phyloP scores from a whole-genome alignment of 192 early-diverging fungal species.

The Podila minutissima region DNA sequence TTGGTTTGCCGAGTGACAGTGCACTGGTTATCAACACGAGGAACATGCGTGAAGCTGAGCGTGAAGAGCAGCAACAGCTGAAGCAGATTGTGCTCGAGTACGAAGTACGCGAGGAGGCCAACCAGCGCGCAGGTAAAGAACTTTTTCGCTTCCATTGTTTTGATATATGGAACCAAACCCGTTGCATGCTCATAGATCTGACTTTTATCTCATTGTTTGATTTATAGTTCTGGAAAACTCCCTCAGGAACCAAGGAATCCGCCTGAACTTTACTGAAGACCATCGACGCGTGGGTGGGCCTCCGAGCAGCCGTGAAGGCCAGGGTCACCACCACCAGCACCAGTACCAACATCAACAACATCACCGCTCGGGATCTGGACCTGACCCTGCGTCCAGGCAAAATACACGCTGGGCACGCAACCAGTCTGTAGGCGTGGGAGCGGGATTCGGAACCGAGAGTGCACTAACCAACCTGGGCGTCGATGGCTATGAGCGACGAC shows the following conservation, averaged over 20 bases:
- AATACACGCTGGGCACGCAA: slow-evolving; percentile 46
- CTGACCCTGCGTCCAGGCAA: slow-evolving; percentile 12
- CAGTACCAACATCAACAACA: slow-evolving; percentile 14
- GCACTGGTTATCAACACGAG: slow-evolving; percentile 84
- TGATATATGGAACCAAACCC: neutral
- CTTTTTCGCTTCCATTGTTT: neutral
- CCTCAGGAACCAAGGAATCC: slow-evolving; percentile 40
- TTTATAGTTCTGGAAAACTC: slow-evolving; percentile 40
- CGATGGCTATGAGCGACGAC: slow-evolving; percentile 45
- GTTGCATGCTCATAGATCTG: neutral
- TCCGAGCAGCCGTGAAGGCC: neutral
- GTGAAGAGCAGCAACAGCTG: slow-evolving; percentile 88
- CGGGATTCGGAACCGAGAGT: slow-evolving; percentile 49
- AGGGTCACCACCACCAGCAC: neutral
- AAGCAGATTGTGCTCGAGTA: slow-evolving; percentile 94
- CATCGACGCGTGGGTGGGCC: slow-evolving; percentile 21
- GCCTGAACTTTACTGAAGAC: slow-evolving; percentile 40
- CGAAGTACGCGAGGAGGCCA: slow-evolving; percentile 78
- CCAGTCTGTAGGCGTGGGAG: slow-evolving; percentile 44
- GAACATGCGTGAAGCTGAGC: slow-evolving; percentile 86
- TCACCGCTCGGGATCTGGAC: slow-evolving; percentile 12
- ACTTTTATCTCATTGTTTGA: neutral
- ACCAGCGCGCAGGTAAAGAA: slow-evolving; percentile 49
- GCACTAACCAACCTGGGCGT: slow-evolving; percentile 45
- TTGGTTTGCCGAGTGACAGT: slow-evolving; percentile 85